Evolutionary conservation across 108 stramenopile genomes (phyloP).

Genomic region (Nitzschia palea): DNA sequence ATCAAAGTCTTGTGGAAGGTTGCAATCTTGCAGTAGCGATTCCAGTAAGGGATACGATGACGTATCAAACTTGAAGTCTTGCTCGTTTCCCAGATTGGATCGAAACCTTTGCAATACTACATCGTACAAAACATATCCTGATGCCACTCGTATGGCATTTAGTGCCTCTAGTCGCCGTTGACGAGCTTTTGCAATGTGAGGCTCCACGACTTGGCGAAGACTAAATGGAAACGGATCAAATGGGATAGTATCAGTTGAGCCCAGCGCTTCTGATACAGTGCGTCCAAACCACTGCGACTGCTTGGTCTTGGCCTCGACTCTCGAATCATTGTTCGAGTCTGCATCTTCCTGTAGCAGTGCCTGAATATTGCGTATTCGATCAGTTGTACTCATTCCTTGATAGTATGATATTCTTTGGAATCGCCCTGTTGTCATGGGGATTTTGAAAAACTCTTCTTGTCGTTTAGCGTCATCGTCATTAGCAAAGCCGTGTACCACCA

Average conservation of each 20-base stretch:
- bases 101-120: slow-evolving; percentile 6
- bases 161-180: slow-evolving; percentile 37
- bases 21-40: slow-evolving; percentile 26
- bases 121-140: slow-evolving; percentile 23
- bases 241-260: slow-evolving; percentile 41
- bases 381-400: slow-evolving; percentile 57
- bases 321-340: neutral
- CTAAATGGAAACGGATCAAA: slow-evolving; percentile 52
- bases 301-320: neutral
- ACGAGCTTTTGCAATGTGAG: slow-evolving; percentile 53
- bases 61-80: slow-evolving; percentile 36
- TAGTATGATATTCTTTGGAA: slow-evolving; percentile 66
- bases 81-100: slow-evolving; percentile 24
- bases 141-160: slow-evolving; percentile 40
- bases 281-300: slow-evolving; percentile 66
- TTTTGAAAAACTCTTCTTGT: slow-evolving; percentile 61
- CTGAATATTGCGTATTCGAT: slow-evolving; percentile 49
- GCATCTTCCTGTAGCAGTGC: neutral
- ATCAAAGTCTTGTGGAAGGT: slow-evolving; percentile 36
- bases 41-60: slow-evolving; percentile 22
- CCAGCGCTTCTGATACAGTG: slow-evolving; percentile 40
- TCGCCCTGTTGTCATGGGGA: slow-evolving; percentile 41
- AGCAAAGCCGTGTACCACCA: slow-evolving; percentile 79
- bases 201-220: slow-evolving; percentile 49
- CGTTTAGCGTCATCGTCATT: slow-evolving; percentile 50